Conservation (phyloP, 306 rosid species). For the Quillaja saponaria region DNA sequence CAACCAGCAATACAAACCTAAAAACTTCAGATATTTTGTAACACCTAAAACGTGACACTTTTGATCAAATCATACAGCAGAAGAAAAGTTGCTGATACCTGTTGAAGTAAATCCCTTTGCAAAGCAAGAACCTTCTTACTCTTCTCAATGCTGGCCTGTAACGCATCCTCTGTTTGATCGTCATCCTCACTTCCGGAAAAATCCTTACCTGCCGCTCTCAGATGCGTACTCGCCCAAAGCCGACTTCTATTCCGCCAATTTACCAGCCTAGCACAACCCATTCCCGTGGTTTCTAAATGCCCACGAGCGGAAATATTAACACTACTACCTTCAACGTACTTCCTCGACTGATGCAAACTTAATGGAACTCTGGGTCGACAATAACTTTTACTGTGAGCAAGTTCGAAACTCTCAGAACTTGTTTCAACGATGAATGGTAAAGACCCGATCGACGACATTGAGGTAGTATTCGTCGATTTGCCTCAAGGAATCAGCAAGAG, state of each 20-base stretch:
- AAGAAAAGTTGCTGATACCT: conserved; percentile 42
- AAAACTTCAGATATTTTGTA: no score
- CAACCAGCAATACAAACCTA: no score
- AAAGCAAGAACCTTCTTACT: conserved; percentile 78
- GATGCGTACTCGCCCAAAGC: conserved; percentile 37
- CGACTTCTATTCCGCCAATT: conserved; percentile 39
- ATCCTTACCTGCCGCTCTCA: conserved; percentile 45
- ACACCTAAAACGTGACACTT: background rate
- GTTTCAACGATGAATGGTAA: conserved; percentile 47
- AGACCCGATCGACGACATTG: conserved; percentile 62
- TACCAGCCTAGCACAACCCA: conserved; percentile 42
- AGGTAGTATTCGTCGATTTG: background rate
- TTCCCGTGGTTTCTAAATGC: conserved; percentile 23
- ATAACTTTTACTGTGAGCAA: conserved; percentile 33
- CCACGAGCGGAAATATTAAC: conserved; percentile 28
- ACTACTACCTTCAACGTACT: conserved; percentile 20
- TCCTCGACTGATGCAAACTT: conserved; percentile 30
- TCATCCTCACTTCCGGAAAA: conserved; percentile 37
- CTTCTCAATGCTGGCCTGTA: conserved; percentile 77
- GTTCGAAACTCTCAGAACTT: conserved; percentile 42
- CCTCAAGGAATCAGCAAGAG: conserved; percentile 14
- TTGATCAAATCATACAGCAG: background rate
- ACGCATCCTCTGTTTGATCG: conserved; percentile 53
- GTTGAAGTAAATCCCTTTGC: conserved; percentile 75
- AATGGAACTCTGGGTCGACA: conserved; percentile 29